phyloP scores from a whole-genome alignment of 306 rosid species.

The Quercus mongolica region DNA sequence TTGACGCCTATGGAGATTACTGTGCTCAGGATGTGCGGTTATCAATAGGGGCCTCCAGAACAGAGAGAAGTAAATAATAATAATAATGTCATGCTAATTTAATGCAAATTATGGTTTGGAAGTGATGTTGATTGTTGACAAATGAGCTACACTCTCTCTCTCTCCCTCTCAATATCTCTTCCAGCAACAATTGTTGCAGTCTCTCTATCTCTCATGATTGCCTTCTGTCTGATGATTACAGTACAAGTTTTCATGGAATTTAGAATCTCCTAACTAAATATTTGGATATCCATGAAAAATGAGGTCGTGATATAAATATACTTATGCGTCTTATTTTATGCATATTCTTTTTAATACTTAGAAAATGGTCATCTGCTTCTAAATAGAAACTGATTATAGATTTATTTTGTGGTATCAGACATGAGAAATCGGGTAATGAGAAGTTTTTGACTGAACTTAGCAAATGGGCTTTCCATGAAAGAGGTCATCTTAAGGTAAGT shows the following conservation, averaged over 20 bases:
- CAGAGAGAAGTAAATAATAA: too few species aligned
- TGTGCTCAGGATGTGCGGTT: too few species aligned
- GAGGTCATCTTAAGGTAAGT: slow-evolving; percentile 95
- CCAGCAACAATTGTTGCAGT: not conserved
- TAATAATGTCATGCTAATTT: not conserved
- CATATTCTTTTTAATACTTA: not conserved
- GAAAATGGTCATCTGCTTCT: not conserved
- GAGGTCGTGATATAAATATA: not conserved
- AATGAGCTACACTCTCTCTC: not conserved
- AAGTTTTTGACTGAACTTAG: slow-evolving; percentile 73
- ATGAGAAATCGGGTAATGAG: slow-evolving; percentile 78
- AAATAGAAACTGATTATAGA: not conserved
- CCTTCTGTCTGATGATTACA: not conserved
- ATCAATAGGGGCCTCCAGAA: too few species aligned
- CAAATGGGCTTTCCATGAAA: slow-evolving; percentile 97
- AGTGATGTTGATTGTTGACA: not conserved
- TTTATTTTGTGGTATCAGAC: slow-evolving; percentile 44
- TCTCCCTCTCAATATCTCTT: not conserved
- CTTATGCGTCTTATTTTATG: not conserved
- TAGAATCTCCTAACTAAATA: not conserved
- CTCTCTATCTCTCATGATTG: not conserved
- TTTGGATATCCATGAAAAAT: not conserved
- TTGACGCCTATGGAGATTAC: too few species aligned
- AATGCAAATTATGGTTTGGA: not conserved
- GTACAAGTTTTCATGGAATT: not conserved